Evolutionary conservation across 768 basidiomycete species (phyloP).

Genomic region (Pisolithus orientalis): DNA sequence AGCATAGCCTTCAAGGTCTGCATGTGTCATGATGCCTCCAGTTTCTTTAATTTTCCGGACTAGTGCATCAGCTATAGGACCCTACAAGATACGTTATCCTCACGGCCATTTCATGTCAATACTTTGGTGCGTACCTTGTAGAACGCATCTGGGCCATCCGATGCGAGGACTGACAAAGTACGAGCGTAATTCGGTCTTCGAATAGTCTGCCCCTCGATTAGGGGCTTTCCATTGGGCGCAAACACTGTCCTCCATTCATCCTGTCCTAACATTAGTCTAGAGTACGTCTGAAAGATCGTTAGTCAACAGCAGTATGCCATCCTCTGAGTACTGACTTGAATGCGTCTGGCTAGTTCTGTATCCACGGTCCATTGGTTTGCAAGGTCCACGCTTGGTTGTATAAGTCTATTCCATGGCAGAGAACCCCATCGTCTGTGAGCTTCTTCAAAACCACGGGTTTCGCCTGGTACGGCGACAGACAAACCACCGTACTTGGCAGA

Average conservation of each 20-base stretch:
- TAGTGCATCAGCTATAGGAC: slow-evolving; percentile 75
- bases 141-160: slow-evolving; percentile 73
- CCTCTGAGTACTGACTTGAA: slow-evolving; percentile 44
- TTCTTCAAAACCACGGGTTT: slow-evolving; percentile 80
- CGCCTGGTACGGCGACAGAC: slow-evolving; percentile 86
- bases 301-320: slow-evolving; percentile 2
- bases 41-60: slow-evolving; percentile 61
- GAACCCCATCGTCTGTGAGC: slow-evolving; percentile 80
- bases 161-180: slow-evolving; percentile 70
- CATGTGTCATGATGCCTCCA: slow-evolving; percentile 75
- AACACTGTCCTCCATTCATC: slow-evolving; percentile 82
- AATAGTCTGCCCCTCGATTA: slow-evolving; percentile 72
- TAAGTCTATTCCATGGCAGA: slow-evolving; percentile 70
- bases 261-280: slow-evolving; percentile 53
- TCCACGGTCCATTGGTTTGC: slow-evolving; percentile 80
- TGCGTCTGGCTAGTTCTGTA: slow-evolving; percentile 65
- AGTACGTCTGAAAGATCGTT: slow-evolving; percentile 30
- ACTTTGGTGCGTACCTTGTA: slow-evolving; percentile 50
- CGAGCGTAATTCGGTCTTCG: slow-evolving; percentile 66
- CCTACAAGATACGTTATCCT: slow-evolving; percentile 35
- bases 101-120: slow-evolving; percentile 4
- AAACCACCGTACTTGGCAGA: slow-evolving; percentile 70
- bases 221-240: slow-evolving; percentile 64
- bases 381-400: slow-evolving; percentile 68
- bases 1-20: slow-evolving; percentile 67